These are phyloP conservation scores for Fusarium gaditjirri DNA, from an alignment of 2,329 filamentous ascomycete genomes.

Conservation along the genomic window DNA sequence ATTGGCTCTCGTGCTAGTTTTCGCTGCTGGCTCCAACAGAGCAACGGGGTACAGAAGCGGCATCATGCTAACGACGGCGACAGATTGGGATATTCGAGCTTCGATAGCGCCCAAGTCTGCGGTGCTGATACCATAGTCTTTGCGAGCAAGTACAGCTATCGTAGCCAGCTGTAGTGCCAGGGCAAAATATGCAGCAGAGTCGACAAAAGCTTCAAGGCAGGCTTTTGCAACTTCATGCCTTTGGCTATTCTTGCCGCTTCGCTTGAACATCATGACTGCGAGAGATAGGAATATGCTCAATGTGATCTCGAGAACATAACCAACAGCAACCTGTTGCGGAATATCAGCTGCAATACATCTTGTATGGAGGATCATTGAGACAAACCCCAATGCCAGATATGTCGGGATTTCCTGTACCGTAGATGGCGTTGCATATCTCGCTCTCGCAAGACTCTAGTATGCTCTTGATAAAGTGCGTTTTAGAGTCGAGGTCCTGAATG, in stretches of 20 bases:
- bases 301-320: constrained; percentile 20
- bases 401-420: constrained; percentile 36
- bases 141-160: constrained; percentile 33
- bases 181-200: constrained; percentile 38
- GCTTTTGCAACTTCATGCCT: not conserved
- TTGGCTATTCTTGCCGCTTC: not conserved
- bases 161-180: constrained; percentile 37
- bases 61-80: constrained; percentile 38
- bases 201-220: constrained; percentile 25
- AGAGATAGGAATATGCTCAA: constrained; percentile 11
- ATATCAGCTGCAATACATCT: not conserved
- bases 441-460: constrained; percentile 4
- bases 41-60: constrained; percentile 38
- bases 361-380: not conserved
- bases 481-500: not conserved
- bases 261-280: not conserved
- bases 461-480: constrained; percentile 1
- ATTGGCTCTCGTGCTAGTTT: not conserved
- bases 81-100: constrained; percentile 31
- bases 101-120: constrained; percentile 39
- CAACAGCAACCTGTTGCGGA: constrained; percentile 9
- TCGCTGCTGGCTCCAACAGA: constrained; percentile 14
- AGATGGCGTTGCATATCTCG: constrained; percentile 33
- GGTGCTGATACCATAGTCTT: constrained; percentile 41
- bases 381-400: constrained; percentile 40